These are phyloP conservation scores for Platanthera zijinensis DNA, from an alignment of 106 monocot genomes.

Conservation along the genomic window DNA sequence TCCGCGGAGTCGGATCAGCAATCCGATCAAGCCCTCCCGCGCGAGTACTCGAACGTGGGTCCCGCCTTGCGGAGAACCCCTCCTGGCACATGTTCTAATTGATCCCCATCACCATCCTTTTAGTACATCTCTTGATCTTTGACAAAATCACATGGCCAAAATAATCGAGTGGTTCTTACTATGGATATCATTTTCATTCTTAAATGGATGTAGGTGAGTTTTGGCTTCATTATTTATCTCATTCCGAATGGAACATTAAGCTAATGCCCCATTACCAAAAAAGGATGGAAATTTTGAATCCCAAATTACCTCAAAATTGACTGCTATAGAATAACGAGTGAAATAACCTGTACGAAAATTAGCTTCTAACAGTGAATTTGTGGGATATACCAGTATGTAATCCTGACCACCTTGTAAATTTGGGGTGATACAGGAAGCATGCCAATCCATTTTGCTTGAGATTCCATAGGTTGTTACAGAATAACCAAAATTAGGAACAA, in stretches of 20 bases:
- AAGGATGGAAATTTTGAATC: neutral
- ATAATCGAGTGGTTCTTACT: neutral
- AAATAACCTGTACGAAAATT: neutral
- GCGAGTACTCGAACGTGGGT: too few species aligned
- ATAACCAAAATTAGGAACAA: conserved; percentile 5
- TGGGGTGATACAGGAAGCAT: conserved; percentile 28
- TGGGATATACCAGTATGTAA: conserved; percentile 24
- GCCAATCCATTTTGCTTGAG: conserved; percentile 29
- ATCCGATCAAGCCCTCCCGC: too few species aligned
- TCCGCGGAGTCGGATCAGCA: too few species aligned
- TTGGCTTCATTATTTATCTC: neutral
- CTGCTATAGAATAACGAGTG: too few species aligned
- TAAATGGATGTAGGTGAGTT: neutral
- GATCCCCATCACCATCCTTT: neutral
- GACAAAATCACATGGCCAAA: neutral
- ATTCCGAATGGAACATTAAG: neutral
- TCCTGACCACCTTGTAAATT: conserved; percentile 34
- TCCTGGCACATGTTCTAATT: too few species aligned
- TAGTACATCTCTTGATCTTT: neutral
- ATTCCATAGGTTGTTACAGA: conserved; percentile 35
- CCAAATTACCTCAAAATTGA: too few species aligned
- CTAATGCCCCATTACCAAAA: neutral
- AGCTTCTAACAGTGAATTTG: neutral
- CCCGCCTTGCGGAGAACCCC: too few species aligned
- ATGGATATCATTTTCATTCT: neutral